Base-by-base conservation (phyloP, 257 asterid species). In the Cinchona pubescens region DNA sequence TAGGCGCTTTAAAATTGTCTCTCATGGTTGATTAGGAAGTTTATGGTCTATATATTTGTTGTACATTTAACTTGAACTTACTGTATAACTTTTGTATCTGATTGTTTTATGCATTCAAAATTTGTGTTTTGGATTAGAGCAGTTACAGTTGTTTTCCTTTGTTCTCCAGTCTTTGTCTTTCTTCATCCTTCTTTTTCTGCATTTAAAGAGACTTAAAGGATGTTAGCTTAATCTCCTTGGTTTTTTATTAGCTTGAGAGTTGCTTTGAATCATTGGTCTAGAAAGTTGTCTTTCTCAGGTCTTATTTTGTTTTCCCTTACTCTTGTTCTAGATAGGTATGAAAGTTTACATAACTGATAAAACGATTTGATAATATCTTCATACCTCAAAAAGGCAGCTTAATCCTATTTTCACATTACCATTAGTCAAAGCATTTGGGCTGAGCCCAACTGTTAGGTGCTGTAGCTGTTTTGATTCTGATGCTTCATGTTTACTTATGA, bases 331-430 rank as follows among this genome's bases (percentile, higher is more conserved):
- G 43, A 49, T 81, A 88, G 92, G 92, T 81, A 86, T 88, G 90
- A 88, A 88, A 76, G 90, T 88, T 66, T 86, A 88, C 53, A 43
- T 76, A 73, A 88, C 92, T 69, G 89, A 88, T 49, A 88, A 75
- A 92, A 95, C 70, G 97, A 95, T 88, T 87, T 95, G 92, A 95
- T 95, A 83, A 90, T 95, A 97, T 97, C 92, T 83, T 98, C 99
- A 82, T 86, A 80, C 58, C n/a, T 95, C 71, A 95, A 95, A 85
- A 91, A 98, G 99, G 99, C 99, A 1, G 98, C 92, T 58, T n/a
- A 92, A 92, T 86, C 99, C 99, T 79, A 87, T 92, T 78, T 81
- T 95, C 43, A 76, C 86, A 34, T 81, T 95, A n/a, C n/a, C n/a
- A 71, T 92, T 89, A 45, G 91, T 88, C 67, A 92, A 72, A 87